Evolutionary conservation across 305 asterid genomes (phyloP).

Genomic region (Striga hermonthica): DNA sequence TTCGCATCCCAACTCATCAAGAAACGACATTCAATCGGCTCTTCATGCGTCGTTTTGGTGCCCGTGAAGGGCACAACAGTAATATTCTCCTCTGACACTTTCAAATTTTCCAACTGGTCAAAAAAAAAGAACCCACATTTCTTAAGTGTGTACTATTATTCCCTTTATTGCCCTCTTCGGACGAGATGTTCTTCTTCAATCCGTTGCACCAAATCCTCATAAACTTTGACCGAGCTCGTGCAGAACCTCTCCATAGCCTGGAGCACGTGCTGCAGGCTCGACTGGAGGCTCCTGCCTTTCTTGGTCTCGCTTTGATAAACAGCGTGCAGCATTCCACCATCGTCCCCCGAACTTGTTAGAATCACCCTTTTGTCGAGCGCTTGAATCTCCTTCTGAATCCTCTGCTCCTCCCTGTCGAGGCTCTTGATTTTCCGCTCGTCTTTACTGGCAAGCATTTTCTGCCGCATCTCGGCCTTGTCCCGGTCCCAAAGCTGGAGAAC

Average conservation of each 20-base stretch:
- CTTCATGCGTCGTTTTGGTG: no score
- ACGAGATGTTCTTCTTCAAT: slow-evolving; percentile 68
- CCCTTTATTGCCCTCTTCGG: slow-evolving; percentile 42
- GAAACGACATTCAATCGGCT: no score
- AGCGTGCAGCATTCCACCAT: slow-evolving; percentile 49
- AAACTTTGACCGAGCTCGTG: slow-evolving; percentile 54
- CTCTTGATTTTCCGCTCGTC: slow-evolving; percentile 75
- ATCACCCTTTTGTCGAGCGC: slow-evolving; percentile 70
- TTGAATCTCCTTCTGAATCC: slow-evolving; percentile 78
- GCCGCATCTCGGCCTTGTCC: slow-evolving; percentile 72
- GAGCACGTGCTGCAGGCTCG: slow-evolving; percentile 62
- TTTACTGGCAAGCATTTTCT: slow-evolving; percentile 60
- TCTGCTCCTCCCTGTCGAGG: slow-evolving; percentile 83
- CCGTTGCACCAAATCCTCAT: slow-evolving; percentile 72
- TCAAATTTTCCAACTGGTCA: no score
- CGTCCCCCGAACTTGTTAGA: slow-evolving; percentile 42
- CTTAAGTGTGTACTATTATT: slow-evolving; percentile 25
- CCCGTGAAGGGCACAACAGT: no score
- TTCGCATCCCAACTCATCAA: no score
- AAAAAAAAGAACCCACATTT: no score
- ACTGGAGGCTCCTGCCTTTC: slow-evolving; percentile 65
- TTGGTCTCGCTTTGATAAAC: slow-evolving; percentile 83
- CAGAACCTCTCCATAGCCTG: slow-evolving; percentile 87
- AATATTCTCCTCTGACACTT: no score
- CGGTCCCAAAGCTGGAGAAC: slow-evolving; percentile 78